Base-by-base conservation (phyloP, 2,329 filamentous ascomycete species). In the Seiridium cupressi region DNA sequence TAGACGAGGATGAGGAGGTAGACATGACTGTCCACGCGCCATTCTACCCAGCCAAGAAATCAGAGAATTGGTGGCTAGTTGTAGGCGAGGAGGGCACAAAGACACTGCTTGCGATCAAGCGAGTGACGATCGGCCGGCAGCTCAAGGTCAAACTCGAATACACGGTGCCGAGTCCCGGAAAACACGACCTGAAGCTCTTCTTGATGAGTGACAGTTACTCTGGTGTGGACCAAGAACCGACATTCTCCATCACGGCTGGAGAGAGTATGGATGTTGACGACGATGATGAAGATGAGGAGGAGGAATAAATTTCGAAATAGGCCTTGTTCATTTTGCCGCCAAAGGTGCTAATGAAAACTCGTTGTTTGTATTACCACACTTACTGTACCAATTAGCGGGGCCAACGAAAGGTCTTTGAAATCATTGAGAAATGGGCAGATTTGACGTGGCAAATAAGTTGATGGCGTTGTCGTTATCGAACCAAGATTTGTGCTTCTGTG, bases 31-130 rank as follows among this genome's bases (percentile, higher is more conserved):
- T 98, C 2, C 93, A 98, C 72, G 93, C 94, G 56, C 95, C 95
- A 0, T 99, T 98, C 82, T 99, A 95, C 73, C 93, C 95, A 1
- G 81, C 76, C 55, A 89, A 90, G 75, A 99, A 99, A 83, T 89
- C 92, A 80, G 95, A 99, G 82, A 97, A 95, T 73, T 99, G 93
- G 93, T 99, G 95, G 95, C 79, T 99, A 59, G 92, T 99, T 26
- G 92, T 99, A 40, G 94, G 93, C 36, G 93, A 98, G 68, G 93
- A 97, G 78, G 90, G 87, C 73, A 92, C 90, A 46, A 94, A 92
- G 80, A 93, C 84, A 64, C 80, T 99, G 63, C 81, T 98, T 60
- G 93, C 92, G 3, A 97, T 98, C 80, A 99, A 98, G 83, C 87
- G 94, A 67, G 89, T 99, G 62, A 96, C 93, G 1, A 89, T 99